Conservation (phyloP, 805 yeast species). For the Ogataea ganodermae region DNA sequence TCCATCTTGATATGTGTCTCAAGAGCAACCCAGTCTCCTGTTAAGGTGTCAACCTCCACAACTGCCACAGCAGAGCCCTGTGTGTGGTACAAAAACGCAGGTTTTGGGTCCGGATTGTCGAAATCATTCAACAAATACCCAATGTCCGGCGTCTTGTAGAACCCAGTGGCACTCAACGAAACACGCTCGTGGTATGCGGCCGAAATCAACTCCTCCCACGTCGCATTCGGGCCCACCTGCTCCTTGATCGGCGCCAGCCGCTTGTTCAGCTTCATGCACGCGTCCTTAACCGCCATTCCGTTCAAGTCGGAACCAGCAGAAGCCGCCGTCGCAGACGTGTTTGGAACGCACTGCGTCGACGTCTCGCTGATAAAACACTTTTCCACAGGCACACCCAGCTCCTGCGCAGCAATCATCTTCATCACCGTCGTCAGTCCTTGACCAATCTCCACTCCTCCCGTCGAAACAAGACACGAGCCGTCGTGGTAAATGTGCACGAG, state of each 20-base stretch:
- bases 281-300: constrained; percentile 51
- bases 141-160: constrained; percentile 51
- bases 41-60: constrained; percentile 49
- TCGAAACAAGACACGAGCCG: constrained; percentile 47
- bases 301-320: constrained; percentile 51
- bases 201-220: constrained; percentile 43
- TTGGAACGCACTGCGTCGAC: constrained; percentile 48
- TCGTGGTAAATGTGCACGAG: constrained; percentile 47
- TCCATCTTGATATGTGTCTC: constrained; percentile 49
- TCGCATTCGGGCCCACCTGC: constrained; percentile 37
- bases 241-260: constrained; percentile 42
- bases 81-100: constrained; percentile 49
- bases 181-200: constrained; percentile 48
- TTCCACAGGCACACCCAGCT: constrained; percentile 42
- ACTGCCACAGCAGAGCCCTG: constrained; percentile 46
- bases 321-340: constrained; percentile 52
- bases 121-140: constrained; percentile 36
- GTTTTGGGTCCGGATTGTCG: constrained; percentile 44
- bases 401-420: constrained; percentile 49
- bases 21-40: constrained; percentile 49
- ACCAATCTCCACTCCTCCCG: constrained; percentile 54
- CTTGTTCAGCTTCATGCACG: constrained; percentile 46
- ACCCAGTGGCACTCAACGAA: constrained; percentile 50
- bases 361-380: constrained; percentile 47
- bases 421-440: constrained; percentile 51